Conservation (phyloP, 179 eudicot species). For the Patellifolia procumbens region DNA sequence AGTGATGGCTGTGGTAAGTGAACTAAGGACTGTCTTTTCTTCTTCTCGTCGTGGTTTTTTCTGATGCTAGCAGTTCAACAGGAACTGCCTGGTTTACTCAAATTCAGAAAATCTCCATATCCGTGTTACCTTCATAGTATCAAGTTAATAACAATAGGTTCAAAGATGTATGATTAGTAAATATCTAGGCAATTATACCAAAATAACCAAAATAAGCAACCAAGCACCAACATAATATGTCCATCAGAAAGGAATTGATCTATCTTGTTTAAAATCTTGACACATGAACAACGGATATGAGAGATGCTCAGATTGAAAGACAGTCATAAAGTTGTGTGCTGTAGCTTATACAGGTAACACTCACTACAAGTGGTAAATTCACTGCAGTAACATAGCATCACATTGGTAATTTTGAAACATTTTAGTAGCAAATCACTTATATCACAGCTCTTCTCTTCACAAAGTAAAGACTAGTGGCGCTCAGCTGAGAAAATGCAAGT, state of each 20-base stretch:
- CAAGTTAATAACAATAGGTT: background rate
- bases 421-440: background rate
- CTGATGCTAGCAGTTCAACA: background rate
- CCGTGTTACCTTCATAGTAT: background rate
- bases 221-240: no score
- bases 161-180: background rate
- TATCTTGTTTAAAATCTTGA: no score
- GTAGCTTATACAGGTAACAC: no score
- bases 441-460: background rate
- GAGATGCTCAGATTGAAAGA: no score
- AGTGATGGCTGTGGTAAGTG: background rate
- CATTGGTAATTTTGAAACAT: background rate
- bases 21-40: background rate
- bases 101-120: background rate
- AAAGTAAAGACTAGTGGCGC: background rate
- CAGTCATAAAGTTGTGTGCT: no score
- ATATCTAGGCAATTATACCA: background rate
- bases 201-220: no score
- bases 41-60: background rate
- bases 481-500: background rate
- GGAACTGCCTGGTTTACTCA: background rate
- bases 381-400: background rate
- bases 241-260: no score
- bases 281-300: no score
- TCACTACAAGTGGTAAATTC: no score